Base-by-base conservation (phyloP, 306 rosid genomes). In the Ormosia emarginata region DNA sequence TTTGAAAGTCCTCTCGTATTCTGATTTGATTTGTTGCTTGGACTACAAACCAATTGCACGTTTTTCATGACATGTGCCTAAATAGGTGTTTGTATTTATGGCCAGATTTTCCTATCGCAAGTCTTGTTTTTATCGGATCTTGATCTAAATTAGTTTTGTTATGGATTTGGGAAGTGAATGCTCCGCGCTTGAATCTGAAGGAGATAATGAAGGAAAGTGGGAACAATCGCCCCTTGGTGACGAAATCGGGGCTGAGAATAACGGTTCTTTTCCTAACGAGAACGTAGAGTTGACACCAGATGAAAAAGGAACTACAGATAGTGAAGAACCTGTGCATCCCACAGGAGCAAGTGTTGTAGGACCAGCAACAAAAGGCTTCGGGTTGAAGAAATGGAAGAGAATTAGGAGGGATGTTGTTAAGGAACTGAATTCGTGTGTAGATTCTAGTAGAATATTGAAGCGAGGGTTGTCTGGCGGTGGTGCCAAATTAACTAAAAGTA, bases 341-440 rank as follows among this genome's bases (percentile, higher is more conserved):
- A 80, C 46, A 41, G 58, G 71, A 71, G 67, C 65, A 37, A 37
- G 41, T 37, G 7, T 37, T 37, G 41, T 37, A 37, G 41, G 41
- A 37, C 62, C 81, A 1, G 32, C 56, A 1, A 8, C 34, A 1
- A 86, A 81, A 81, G 93, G 92, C 1, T 65, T 7, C 6, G 90
- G 93, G 4, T 86, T 91, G 88, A 91, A 74, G 88, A 88, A 77
- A 80, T 90, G 93, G 96, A 87, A 30, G 86, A 77, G 96, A 33
- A 79, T 88, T 49, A 87, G 39, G 86, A 86, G 96, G 39, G 85
- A 79, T 33, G 18, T 66, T 64, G 52, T 59, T 12, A 84, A 75
- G 86, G 90, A 82, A 52, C 58, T 13, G 6, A 71, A 64, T 65
- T 62, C 78, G 61, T 41, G 36, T 44, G 79, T 75, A 32, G 88